phyloP scores from a whole-genome alignment of 2,329 filamentous ascomycete species.

The Ophiocordyceps robertsii region DNA sequence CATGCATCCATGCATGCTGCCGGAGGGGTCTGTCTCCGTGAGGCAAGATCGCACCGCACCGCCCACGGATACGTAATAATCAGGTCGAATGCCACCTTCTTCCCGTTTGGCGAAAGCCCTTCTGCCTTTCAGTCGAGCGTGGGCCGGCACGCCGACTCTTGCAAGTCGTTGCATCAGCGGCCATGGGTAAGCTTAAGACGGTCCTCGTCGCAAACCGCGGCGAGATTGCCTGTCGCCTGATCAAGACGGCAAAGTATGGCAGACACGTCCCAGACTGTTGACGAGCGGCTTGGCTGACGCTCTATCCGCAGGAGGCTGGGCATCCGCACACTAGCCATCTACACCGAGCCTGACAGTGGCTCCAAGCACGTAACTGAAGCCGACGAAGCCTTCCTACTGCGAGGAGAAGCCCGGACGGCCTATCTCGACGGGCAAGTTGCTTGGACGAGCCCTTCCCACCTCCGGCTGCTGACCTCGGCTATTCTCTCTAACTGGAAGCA shows the following conservation, averaged over 20 bases:
- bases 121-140: not conserved
- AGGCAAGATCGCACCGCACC: too few species aligned
- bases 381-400: not conserved
- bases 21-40: too few species aligned
- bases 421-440: not conserved
- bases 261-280: not conserved
- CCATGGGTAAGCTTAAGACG: not conserved
- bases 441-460: not conserved
- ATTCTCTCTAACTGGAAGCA: conserved; percentile 2
- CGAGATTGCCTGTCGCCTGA: conserved; percentile 11
- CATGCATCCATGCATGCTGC: too few species aligned
- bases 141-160: not conserved
- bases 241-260: not conserved
- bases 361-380: conserved; percentile 18
- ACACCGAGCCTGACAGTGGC: conserved; percentile 29
- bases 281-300: not conserved
- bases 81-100: too few species aligned
- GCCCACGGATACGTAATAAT: too few species aligned
- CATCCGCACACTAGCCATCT: not conserved
- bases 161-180: not conserved
- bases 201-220: conserved; percentile 10
- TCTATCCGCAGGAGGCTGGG: not conserved
- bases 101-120: too few species aligned
- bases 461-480: not conserved
- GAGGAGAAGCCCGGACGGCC: not conserved